Conservation (phyloP, 176 grass and related monocot genomes). For the Carex scoparia region DNA sequence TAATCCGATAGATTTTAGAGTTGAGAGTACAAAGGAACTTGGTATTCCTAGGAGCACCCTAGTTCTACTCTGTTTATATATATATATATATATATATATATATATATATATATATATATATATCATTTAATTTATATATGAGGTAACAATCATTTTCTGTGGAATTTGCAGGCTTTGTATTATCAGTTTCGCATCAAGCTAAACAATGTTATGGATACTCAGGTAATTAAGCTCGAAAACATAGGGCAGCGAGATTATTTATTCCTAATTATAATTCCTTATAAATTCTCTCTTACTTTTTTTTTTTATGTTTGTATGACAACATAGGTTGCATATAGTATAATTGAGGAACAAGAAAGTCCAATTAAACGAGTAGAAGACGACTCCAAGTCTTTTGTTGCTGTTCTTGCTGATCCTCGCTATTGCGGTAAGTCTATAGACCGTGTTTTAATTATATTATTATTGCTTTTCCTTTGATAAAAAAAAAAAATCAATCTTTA, state of each 20-base stretch:
- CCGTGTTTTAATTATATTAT: background rate
- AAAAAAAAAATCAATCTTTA: background rate
- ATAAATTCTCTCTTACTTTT: background rate
- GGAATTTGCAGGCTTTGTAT: slow-evolving; percentile 72
- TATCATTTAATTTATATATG: background rate
- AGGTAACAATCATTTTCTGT: background rate
- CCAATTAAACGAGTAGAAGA: slow-evolving; percentile 46
- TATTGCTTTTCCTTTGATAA: background rate
- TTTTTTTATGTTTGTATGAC: slow-evolving; percentile 1
- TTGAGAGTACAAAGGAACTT: too few species aligned
- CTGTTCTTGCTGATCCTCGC: slow-evolving; percentile 78
- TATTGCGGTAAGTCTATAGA: slow-evolving; percentile 47
- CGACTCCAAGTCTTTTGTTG: slow-evolving; percentile 70
- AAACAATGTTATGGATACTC: slow-evolving; percentile 88
- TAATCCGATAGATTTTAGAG: too few species aligned
- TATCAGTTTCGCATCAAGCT: slow-evolving; percentile 92
- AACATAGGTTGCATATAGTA: slow-evolving; percentile 65
- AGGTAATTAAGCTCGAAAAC: slow-evolving; percentile 38
- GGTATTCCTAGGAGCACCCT: too few species aligned
- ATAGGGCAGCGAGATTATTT: background rate
- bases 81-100: slow-evolving; percentile 9
- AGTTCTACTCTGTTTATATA: background rate
- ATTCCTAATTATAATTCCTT: background rate
- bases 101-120: background rate
- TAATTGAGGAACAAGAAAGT: slow-evolving; percentile 80